A percentile compares a stretch with the other conserved stretches of the same genome.
phyloP scores from a whole-genome alignment of 2,329 filamentous ascomycete genomes.

The Aspergillus sp. region DNA sequence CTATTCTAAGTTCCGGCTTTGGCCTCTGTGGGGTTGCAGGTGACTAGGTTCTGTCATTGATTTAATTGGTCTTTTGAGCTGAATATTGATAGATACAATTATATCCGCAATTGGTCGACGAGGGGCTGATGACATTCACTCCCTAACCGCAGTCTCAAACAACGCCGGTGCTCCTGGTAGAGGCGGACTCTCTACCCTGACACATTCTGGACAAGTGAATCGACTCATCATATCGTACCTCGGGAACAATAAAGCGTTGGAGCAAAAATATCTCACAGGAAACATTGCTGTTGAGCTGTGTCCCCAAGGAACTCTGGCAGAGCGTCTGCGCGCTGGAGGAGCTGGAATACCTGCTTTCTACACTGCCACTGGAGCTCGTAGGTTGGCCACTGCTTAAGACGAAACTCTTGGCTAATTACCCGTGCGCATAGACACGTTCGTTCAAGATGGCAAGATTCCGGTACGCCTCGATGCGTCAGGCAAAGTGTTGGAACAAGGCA shows the following conservation, averaged over 20 bases:
- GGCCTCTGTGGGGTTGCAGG: slow-evolving; percentile 76
- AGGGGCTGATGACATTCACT: slow-evolving; percentile 54
- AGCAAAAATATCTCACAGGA: slow-evolving; percentile 73
- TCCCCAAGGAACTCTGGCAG: slow-evolving; percentile 60
- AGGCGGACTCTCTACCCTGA: slow-evolving; percentile 67
- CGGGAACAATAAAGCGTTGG: slow-evolving; percentile 73
- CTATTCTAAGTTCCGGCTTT: slow-evolving; percentile 74
- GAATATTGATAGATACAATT: slow-evolving; percentile 59
- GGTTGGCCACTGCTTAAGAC: slow-evolving; percentile 29
- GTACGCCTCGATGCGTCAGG: slow-evolving; percentile 80
- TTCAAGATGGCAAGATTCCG: slow-evolving; percentile 50
- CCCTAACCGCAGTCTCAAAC: slow-evolving; percentile 75
- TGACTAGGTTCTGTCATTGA: slow-evolving; percentile 31
- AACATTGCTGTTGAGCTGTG: slow-evolving; percentile 73
- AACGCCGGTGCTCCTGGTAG: slow-evolving; percentile 72
- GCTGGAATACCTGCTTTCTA: slow-evolving; percentile 80
- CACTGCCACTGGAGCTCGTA: slow-evolving; percentile 70
- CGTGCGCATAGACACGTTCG: slow-evolving; percentile 30
- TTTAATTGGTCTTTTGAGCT: neutral
- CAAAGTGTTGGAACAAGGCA: slow-evolving; percentile 70
- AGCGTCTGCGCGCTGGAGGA: slow-evolving; percentile 66
- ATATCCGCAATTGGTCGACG: slow-evolving; percentile 66
- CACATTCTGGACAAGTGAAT: slow-evolving; percentile 67
- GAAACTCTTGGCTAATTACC: neutral
- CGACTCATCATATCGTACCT: slow-evolving; percentile 74